These are phyloP conservation scores for Leonotis leonurus DNA, from an alignment of 257 asterid genomes.

Conservation along the genomic window DNA sequence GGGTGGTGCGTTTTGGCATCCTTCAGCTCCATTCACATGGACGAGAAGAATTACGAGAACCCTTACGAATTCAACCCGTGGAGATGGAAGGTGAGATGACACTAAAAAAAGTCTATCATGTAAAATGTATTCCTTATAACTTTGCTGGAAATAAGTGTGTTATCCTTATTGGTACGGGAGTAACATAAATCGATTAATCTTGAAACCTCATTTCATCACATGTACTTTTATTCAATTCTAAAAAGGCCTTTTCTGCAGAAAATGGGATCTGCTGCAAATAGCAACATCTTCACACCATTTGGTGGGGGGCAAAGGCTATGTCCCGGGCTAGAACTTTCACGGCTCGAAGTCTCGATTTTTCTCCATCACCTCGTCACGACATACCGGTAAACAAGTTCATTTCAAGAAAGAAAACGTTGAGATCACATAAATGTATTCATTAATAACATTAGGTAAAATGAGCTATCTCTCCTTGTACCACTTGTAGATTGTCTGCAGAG, in stretches of 20 bases:
- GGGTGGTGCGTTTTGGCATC: conserved; percentile 91
- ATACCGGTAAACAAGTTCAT: conserved; percentile 45
- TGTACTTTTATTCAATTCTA: not conserved
- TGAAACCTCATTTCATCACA: not conserved
- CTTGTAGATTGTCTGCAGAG: conserved; percentile 73
- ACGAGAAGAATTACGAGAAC: conserved; percentile 58
- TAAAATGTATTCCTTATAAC: too few relatives aligned
- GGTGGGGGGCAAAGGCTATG: conserved; percentile 99
- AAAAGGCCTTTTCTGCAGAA: conserved; percentile 28
- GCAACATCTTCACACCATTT: conserved; percentile 73
- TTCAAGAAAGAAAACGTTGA: not conserved
- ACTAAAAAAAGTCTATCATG: too few relatives aligned
- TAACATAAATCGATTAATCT: too few relatives aligned
- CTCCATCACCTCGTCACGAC: conserved; percentile 83
- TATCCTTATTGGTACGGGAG: too few relatives aligned
- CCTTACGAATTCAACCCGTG: conserved; percentile 81
- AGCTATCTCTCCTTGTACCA: conserved; percentile 20
- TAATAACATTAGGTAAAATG: conserved; percentile 24
- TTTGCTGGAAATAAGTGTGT: too few relatives aligned
- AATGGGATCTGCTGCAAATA: conserved; percentile 32
- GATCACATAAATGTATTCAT: not conserved
- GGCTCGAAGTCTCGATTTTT: conserved; percentile 84
- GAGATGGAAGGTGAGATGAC: conserved; percentile 77
- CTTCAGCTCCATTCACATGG: conserved; percentile 86
- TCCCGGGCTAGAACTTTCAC: conserved; percentile 86